These are phyloP conservation scores for Labyrinthula sp. DNA, from an alignment of 352 stramenopile genomes.

Conservation along the genomic window DNA sequence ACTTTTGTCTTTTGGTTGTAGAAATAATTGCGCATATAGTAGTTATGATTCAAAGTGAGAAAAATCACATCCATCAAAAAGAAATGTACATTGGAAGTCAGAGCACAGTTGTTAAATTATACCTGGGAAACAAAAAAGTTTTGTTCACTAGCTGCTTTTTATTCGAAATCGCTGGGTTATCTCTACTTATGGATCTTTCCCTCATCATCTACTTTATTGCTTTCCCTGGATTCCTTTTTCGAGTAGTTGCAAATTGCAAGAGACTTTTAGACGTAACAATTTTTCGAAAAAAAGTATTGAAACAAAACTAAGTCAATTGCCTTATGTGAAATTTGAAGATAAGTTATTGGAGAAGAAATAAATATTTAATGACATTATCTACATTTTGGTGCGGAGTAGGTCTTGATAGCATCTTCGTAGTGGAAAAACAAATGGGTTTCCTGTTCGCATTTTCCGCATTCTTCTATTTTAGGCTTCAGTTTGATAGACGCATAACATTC, in stretches of 20 bases:
- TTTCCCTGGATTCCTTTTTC: conserved; percentile 19
- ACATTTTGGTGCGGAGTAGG: too few relatives aligned
- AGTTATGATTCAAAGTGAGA: conserved; percentile 19
- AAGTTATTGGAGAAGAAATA: too few relatives aligned
- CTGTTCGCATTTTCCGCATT: too few relatives aligned
- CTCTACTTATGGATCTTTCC: conserved; percentile 2
- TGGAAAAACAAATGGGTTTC: too few relatives aligned
- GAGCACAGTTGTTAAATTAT: conserved; percentile 7
- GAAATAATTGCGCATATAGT: conserved; percentile 21
- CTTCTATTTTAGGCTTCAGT: too few relatives aligned
- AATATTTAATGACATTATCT: too few relatives aligned
- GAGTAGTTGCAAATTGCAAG: not conserved
- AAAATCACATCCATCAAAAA: conserved; percentile 18
- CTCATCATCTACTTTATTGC: too few relatives aligned
- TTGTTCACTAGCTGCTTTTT: conserved; percentile 16
- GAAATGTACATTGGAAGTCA: conserved; percentile 14
- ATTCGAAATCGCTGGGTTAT: conserved; percentile 7
- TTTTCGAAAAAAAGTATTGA: too few relatives aligned
- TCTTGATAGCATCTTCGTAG: too few relatives aligned
- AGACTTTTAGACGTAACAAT: not conserved
- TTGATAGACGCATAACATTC: too few relatives aligned
- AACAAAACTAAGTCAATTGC: too few relatives aligned
- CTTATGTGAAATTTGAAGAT: too few relatives aligned
- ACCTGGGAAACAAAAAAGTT: conserved; percentile 24
- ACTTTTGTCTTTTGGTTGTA: conserved; percentile 16